Evolutionary conservation across 305 asterid species (phyloP).

Genomic region (Galium porrigens): DNA sequence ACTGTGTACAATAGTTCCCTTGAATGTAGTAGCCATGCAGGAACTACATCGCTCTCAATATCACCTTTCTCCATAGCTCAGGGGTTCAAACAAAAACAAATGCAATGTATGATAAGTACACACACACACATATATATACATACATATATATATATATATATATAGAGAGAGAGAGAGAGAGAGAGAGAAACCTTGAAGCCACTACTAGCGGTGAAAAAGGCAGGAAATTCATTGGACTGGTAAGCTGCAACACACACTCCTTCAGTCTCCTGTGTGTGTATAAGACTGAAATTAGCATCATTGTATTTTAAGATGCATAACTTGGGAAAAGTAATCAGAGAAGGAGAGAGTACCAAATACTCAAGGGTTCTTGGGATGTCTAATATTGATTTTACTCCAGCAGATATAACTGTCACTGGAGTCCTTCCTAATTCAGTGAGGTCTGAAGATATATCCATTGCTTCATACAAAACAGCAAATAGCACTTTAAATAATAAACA

Average conservation of each 20-base stretch:
- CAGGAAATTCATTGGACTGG: conserved; percentile 65
- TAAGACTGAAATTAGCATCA: background rate
- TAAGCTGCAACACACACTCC: conserved; percentile 86
- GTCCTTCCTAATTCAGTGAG: conserved; percentile 82
- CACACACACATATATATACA: no score
- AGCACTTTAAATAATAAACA: background rate
- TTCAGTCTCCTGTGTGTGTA: conserved; percentile 70
- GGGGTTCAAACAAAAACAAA: background rate
- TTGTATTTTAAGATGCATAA: background rate
- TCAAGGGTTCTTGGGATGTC: conserved; percentile 82
- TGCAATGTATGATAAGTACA: background rate
- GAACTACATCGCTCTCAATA: background rate
- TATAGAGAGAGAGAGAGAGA: background rate
- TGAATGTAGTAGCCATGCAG: background rate
- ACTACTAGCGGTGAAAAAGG: conserved; percentile 73
- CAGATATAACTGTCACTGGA: conserved; percentile 75
- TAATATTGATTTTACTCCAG: conserved; percentile 82
- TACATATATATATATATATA: no score
- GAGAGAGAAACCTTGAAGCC: conserved; percentile 48
- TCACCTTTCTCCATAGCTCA: conserved; percentile 2
- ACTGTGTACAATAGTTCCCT: background rate
- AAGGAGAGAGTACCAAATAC: conserved; percentile 51
- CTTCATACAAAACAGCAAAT: conserved; percentile 24
- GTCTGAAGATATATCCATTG: conserved; percentile 88
- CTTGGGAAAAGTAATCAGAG: conserved; percentile 3